phyloP scores from a whole-genome alignment of 768 basidiomycete genomes.

The Trametes sanguinea region DNA sequence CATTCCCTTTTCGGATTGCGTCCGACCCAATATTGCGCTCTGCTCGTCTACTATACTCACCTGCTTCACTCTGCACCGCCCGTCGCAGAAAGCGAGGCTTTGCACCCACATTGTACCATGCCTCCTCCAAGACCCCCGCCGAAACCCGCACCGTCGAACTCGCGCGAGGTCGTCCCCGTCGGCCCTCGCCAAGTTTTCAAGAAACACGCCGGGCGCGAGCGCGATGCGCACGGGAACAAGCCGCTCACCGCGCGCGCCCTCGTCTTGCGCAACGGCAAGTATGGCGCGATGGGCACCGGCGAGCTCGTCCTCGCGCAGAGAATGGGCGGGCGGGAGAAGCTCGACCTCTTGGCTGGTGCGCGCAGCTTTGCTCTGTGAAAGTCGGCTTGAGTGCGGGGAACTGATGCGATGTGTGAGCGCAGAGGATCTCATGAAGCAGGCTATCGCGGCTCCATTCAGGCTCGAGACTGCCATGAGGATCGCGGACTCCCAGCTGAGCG shows the following conservation, averaged over 20 bases:
- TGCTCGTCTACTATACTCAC: too few species aligned
- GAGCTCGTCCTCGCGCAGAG: constrained; percentile 60
- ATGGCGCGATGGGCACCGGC: constrained; percentile 70
- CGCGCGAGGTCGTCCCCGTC: constrained; percentile 51
- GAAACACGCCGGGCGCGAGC: constrained; percentile 37
- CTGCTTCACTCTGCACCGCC: too few species aligned
- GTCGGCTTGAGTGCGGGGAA: not conserved
- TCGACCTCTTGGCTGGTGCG: constrained; percentile 75
- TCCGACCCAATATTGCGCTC: not conserved
- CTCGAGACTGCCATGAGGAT: constrained; percentile 65
- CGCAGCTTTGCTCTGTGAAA: not conserved
- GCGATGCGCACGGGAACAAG: constrained; percentile 51
- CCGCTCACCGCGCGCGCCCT: constrained; percentile 75
- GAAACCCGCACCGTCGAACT: constrained; percentile 22
- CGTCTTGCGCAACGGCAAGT: constrained; percentile 71
- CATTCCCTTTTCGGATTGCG: not conserved
- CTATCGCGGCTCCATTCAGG: constrained; percentile 64
- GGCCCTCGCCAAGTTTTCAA: constrained; percentile 55
- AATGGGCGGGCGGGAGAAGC: constrained; percentile 76
- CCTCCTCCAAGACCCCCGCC: constrained; percentile 18
- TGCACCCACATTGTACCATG: constrained; percentile 16
- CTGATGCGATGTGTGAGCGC: not conserved
- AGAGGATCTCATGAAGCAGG: constrained; percentile 72
- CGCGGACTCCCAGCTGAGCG: constrained; percentile 71
- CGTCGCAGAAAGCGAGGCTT: too few species aligned